Conservation (phyloP, 305 asterid genomes). For the Petunia hybrid region DNA sequence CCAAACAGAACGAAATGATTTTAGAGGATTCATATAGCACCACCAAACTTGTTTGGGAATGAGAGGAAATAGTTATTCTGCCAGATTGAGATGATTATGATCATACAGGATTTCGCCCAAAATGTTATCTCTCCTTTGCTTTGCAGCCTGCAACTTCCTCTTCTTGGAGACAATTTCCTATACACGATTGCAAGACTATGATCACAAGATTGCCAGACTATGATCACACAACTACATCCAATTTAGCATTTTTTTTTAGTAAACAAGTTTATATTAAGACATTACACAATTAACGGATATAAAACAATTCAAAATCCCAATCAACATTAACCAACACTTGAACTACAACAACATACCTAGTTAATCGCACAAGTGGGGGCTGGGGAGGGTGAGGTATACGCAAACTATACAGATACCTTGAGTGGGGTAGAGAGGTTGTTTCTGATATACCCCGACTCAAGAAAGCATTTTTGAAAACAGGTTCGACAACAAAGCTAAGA, state of each 20-base stretch:
- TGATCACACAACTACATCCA: slow-evolving; percentile 25
- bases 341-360: too few species aligned
- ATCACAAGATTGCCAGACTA: slow-evolving; percentile 6
- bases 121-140: slow-evolving; percentile 44
- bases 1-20: too few species aligned
- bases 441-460: too few species aligned
- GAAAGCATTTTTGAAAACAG: too few species aligned
- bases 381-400: too few species aligned
- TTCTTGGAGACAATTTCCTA: slow-evolving; percentile 66
- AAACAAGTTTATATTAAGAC: background rate
- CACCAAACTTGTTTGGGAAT: too few species aligned
- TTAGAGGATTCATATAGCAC: too few species aligned
- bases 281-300: background rate
- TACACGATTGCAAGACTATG: background rate
- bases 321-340: background rate
- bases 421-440: too few species aligned
- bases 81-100: background rate
- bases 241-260: background rate
- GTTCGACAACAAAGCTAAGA: too few species aligned
- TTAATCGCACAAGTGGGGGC: too few species aligned
- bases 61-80: background rate
- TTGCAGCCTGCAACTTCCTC: slow-evolving; percentile 62
- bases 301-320: background rate
- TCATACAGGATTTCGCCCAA: slow-evolving; percentile 59
- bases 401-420: too few species aligned